Evolutionary conservation across 805 yeast species (phyloP).

Genomic region (Metschnikowia borealis): DNA sequence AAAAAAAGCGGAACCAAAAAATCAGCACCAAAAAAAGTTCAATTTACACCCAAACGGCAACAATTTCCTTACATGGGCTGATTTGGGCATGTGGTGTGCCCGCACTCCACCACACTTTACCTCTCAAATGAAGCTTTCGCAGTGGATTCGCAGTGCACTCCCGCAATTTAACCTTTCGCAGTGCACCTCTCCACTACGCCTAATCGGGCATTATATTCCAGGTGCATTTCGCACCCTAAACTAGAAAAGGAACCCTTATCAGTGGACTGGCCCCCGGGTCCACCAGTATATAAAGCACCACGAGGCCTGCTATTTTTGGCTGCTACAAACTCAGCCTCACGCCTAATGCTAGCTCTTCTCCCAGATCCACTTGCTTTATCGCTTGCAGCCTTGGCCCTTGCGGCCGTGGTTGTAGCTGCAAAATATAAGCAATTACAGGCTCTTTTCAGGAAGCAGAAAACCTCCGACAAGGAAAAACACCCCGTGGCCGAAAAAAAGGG

Average conservation of each 20-base stretch:
- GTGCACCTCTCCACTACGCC: neutral
- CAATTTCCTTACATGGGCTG: neutral
- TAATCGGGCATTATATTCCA: constrained; percentile 4
- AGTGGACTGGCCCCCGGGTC: neutral
- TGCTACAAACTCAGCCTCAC: neutral
- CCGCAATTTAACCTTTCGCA: neutral
- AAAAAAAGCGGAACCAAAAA: neutral
- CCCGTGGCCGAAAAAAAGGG: neutral
- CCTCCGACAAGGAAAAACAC: constrained; percentile 3
- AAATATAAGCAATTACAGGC: neutral
- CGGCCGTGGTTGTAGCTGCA: neutral
- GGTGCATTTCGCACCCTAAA: constrained; percentile 6
- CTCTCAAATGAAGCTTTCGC: neutral
- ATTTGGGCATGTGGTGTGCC: no score
- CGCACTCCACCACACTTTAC: neutral
- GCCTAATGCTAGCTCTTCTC: neutral
- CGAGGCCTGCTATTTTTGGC: neutral
- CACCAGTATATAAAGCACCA: neutral
- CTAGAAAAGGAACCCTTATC: constrained; percentile 3
- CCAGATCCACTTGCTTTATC: neutral
- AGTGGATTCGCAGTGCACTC: neutral
- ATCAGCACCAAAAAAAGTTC: neutral
- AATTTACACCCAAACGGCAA: neutral
- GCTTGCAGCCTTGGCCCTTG: constrained; percentile 1
- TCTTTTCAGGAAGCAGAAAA: neutral